Evolutionary conservation across 352 stramenopile genomes (phyloP).

Genomic region (Ophiocytium majus): DNA sequence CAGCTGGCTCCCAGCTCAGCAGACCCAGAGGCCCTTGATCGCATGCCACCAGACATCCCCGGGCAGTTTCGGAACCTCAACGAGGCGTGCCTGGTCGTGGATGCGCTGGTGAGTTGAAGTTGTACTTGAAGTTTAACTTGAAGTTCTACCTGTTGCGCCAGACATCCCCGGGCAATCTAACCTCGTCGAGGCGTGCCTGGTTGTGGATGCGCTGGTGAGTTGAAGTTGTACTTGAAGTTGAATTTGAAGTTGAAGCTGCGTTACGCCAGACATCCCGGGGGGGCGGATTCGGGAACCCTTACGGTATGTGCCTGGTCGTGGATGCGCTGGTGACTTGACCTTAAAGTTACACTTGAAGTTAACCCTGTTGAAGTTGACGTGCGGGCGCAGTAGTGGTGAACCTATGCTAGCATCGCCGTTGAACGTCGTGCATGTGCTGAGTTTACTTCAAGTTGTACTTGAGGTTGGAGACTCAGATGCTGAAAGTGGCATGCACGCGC

Average conservation of each 20-base stretch:
- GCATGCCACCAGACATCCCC: slow-evolving; percentile 37
- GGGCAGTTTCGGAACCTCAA: slow-evolving; percentile 61
- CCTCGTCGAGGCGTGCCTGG: not conserved
- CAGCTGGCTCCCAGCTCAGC: slow-evolving; percentile 55
- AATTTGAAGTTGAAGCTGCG: not conserved
- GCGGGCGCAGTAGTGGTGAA: not conserved
- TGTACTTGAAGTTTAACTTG: not conserved
- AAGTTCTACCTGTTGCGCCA: not conserved
- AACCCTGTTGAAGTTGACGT: not conserved
- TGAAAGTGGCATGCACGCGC: no score
- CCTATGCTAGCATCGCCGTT: not conserved
- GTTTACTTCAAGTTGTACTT: not conserved
- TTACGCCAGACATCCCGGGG: slow-evolving; percentile 40
- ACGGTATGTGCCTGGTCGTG: slow-evolving; percentile 74
- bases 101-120: slow-evolving; percentile 64
- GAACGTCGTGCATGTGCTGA: not conserved
- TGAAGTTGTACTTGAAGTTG: not conserved
- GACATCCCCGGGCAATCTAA: not conserved
- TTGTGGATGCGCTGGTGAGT: not conserved
- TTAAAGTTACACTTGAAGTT: not conserved
- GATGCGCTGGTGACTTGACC: slow-evolving; percentile 66
- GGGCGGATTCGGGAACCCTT: slow-evolving; percentile 59
- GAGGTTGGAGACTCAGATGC: not conserved
- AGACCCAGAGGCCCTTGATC: slow-evolving; percentile 51
- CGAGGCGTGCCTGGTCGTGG: slow-evolving; percentile 76